Evolutionary conservation across 225 moss, liverwort and hornwort species (phyloP).

Genomic region (Neckera pumila): DNA sequence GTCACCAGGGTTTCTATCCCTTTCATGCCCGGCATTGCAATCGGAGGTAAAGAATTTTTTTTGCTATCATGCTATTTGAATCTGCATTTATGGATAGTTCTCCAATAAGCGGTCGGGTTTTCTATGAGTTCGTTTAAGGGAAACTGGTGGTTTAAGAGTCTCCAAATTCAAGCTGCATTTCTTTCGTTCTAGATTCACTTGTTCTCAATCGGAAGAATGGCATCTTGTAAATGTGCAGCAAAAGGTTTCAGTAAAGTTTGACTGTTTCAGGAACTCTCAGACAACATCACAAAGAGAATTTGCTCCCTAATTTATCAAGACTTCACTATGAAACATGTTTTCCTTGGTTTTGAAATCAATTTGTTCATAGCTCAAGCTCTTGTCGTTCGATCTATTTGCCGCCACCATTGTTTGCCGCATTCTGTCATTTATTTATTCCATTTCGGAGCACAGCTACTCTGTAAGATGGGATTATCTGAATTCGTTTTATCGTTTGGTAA

Average conservation of each 20-base stretch:
- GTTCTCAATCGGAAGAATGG: neutral
- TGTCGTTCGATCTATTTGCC: neutral
- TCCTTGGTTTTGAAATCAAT: neutral
- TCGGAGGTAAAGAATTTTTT: neutral
- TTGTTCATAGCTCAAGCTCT: neutral
- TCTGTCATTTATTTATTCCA: neutral
- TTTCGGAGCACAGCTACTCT: neutral
- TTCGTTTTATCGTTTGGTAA: neutral
- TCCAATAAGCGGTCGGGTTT: neutral
- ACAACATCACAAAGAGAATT: neutral
- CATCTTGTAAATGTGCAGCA: neutral
- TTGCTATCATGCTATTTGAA: neutral
- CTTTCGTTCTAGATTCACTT: neutral
- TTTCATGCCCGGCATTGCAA: conserved; percentile 14
- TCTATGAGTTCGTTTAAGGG: neutral
- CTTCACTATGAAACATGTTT: neutral
- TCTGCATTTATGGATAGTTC: neutral
- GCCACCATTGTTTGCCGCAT: neutral
- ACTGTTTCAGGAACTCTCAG: neutral
- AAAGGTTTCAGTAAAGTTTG: neutral
- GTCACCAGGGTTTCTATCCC: conserved; percentile 20
- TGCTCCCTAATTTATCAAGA: neutral
- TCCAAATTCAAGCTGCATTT: neutral
- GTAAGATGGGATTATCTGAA: neutral
- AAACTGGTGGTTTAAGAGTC: neutral